Percentiles rank a stretch among this genome's conserved stretches.
These are phyloP conservation scores for Metarhizium guizhouense DNA, from an alignment of 2,329 filamentous ascomycete species.

Conservation along the genomic window DNA sequence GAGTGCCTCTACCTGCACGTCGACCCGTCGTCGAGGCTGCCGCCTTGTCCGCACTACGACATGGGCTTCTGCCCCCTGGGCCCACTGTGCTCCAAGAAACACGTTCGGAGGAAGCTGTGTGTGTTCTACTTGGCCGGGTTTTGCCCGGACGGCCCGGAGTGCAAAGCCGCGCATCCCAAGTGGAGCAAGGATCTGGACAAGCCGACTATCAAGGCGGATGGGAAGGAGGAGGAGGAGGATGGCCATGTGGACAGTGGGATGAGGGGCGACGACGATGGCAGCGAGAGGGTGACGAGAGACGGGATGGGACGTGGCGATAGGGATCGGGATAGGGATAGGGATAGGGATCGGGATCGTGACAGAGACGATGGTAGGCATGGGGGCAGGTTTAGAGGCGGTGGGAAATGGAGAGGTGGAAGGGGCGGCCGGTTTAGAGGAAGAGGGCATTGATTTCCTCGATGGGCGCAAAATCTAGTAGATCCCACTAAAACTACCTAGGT, in stretches of 20 bases:
- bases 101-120: conserved; percentile 75
- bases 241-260: conserved; percentile 22
- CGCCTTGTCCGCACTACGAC: conserved; percentile 84
- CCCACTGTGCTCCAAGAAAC: conserved; percentile 77
- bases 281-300: conserved; percentile 14
- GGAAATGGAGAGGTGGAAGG: conserved; percentile 28
- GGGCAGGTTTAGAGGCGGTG: conserved; percentile 13
- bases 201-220: conserved; percentile 60
- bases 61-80: conserved; percentile 90
- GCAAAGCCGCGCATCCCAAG: conserved; percentile 73
- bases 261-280: conserved; percentile 17
- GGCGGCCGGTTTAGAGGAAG: conserved; percentile 22
- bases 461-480: neutral
- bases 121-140: conserved; percentile 86
- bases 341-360: conserved; percentile 20
- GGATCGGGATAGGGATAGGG: conserved; percentile 8
- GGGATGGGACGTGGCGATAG: conserved; percentile 27
- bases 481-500: no score
- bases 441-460: neutral
- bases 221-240: conserved; percentile 46
- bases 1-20: conserved; percentile 93
- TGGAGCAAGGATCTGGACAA: conserved; percentile 72
- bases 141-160: conserved; percentile 72
- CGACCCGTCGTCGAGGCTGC: conserved; percentile 70
- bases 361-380: neutral